Base-by-base conservation (phyloP, 2,329 filamentous ascomycete genomes). In the Diplodia corticola region DNA sequence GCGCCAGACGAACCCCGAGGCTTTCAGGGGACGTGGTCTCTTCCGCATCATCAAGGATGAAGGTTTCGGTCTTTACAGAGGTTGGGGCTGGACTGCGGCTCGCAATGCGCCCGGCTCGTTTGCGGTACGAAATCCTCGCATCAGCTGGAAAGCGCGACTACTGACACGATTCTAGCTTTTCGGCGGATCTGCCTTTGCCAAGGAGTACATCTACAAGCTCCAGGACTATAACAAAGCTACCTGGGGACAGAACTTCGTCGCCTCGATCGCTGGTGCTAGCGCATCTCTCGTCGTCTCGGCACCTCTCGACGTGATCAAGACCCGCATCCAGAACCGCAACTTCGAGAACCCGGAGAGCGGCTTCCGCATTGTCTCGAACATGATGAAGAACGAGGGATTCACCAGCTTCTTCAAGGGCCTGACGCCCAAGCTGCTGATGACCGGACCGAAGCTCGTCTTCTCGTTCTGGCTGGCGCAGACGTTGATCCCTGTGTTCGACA, bases 391-490 rank as follows among this genome's bases (percentile, higher is more conserved):
- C 73, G 95, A 99, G 81, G 95, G 94, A 24, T 77, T 90, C 67
- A 83, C 85, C 17, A 89, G 90, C 74, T 98, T 99, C 87, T 99
- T 99, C 88, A 99, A 99, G 88, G 95, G 95, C 50, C 82, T 99
- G 70, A 91, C 93, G 59, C 95, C 95, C 69, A 99, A 99, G 90
- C 88, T 99, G 70, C 86, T 99, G 75, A 99, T 99, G 95, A 99
- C 95, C 17, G 96, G 95, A 26, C 95, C 95, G 69, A 99, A 99
- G 87, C 86, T 99, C 68, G 95, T 98, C 69, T 99, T 99, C 85
- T 97, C 93, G 68, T 99, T 99, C 89, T 99, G 95, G 95, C 88
- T 99, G 76, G 95, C 95, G 67, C 95, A 99, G 85, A 98, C 95
- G 33, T 84, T 99, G 74, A 99, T 99, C 76, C 95, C 95, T 61